These are phyloP conservation scores for Curvularia sp. DNA, from an alignment of 2,329 filamentous ascomycete genomes.

Conservation along the genomic window DNA sequence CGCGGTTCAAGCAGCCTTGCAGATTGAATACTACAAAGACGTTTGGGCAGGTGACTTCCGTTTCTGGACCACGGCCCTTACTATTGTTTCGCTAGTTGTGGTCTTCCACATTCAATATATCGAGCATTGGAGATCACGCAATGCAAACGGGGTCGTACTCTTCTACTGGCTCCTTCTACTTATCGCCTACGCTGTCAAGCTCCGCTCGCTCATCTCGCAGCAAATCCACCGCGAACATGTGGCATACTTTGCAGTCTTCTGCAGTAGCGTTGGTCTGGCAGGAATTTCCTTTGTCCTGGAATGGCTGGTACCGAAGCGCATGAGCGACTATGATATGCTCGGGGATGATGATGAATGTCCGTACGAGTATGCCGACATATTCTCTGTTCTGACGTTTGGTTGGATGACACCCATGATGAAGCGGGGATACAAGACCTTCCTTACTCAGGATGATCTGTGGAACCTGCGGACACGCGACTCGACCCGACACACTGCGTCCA, in stretches of 20 bases:
- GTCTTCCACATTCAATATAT: slow-evolving; percentile 83
- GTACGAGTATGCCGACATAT: slow-evolving; percentile 90
- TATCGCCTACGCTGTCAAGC: slow-evolving; percentile 78
- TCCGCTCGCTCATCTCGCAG: slow-evolving; percentile 84
- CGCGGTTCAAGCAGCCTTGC: slow-evolving; percentile 74
- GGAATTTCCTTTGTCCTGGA: slow-evolving; percentile 77
- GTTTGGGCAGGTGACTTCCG: slow-evolving; percentile 83
- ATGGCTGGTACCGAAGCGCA: slow-evolving; percentile 83
- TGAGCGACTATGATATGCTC: slow-evolving; percentile 71
- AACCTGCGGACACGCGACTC: slow-evolving; percentile 81
- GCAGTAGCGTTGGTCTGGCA: slow-evolving; percentile 73
- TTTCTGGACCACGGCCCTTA: slow-evolving; percentile 79
- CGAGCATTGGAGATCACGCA: slow-evolving; percentile 81
- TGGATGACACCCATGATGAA: slow-evolving; percentile 99
- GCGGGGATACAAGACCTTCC: slow-evolving; percentile 86
- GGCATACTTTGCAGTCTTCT: slow-evolving; percentile 80
- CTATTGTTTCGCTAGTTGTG: slow-evolving; percentile 73
- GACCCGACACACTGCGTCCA: slow-evolving; percentile 73
- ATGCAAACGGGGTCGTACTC: slow-evolving; percentile 85
- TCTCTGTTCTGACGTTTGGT: slow-evolving; percentile 90
- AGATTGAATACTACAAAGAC: slow-evolving; percentile 71
- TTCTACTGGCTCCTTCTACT: slow-evolving; percentile 92
- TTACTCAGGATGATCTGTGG: slow-evolving; percentile 97
- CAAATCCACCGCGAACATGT: slow-evolving; percentile 70
- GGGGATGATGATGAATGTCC: slow-evolving; percentile 75